phyloP scores from a whole-genome alignment of 306 rosid genomes.

The Malus fusca region DNA sequence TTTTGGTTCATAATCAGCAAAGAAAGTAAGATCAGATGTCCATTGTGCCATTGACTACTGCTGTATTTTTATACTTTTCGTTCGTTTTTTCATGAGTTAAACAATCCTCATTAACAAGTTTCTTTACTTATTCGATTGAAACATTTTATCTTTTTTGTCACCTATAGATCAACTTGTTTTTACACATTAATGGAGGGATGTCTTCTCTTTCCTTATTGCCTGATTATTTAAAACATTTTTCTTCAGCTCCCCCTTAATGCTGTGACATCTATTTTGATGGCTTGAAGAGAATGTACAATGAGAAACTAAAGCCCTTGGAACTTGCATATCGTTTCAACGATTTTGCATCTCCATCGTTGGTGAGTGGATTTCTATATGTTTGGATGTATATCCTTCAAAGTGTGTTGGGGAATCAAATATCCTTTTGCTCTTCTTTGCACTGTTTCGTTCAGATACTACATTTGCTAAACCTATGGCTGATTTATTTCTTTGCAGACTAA shows the following conservation, averaged over 20 bases:
- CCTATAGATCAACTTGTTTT: not conserved
- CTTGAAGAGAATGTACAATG: conserved; percentile 65
- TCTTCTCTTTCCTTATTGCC: not conserved
- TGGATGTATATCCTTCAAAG: not conserved
- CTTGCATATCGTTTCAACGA: conserved; percentile 65
- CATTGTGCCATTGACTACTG: not conserved
- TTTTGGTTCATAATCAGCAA: conserved; percentile 57
- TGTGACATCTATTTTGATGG: conserved; percentile 90
- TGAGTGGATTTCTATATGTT: conserved; percentile 25
- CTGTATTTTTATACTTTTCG: not conserved
- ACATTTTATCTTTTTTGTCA: not conserved
- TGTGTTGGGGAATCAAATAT: not conserved
- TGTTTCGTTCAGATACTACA: not conserved
- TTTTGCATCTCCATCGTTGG: conserved; percentile 71
- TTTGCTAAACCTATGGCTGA: conserved; percentile 5
- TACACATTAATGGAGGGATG: not conserved
- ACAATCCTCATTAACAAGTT: not conserved
- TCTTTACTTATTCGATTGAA: not conserved
- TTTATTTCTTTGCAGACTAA: conserved; percentile 42
- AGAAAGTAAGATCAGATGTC: conserved; percentile 39
- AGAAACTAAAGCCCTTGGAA: conserved; percentile 87
- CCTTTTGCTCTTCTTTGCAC: not conserved
- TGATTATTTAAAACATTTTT: conserved; percentile 1
- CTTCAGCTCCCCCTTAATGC: conserved; percentile 51
- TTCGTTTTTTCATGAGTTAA: not conserved